Evolutionary conservation across 1,284 basidiomycete species (phyloP), one percentile per base, ranked within the genome.

Genomic region (Melampsora occidentalis): DNA sequence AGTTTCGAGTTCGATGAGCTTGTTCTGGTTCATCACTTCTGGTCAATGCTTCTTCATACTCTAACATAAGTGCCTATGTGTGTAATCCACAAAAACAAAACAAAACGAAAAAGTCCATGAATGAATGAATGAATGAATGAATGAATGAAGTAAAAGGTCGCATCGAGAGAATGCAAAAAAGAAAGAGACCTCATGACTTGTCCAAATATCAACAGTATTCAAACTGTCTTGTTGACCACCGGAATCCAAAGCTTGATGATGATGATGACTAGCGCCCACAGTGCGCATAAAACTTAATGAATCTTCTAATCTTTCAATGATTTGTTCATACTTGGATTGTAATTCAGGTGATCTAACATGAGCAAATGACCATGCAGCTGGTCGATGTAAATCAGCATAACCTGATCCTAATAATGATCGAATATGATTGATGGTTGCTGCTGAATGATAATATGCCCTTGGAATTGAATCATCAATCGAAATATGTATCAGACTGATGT

Each of bases 391-490:
- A 53, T 82, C 81, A 0, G 95, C 96, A 80, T 97, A 95, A 31
- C 94, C 94, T 22, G 93, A 96, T 1, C 89, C 88, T 3, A 99
- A 88, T 62, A 97, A 87, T 2, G 90, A 89, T 22, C 96, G 91
- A 78, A 98, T 88, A 84, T 96, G 90, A 85, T 98, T 98, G 68
- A 98, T 86, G 0, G 97, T 98, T 1, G 95, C 88, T 0, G 93
- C 88, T 0, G 94, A 97, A 84, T 98, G 91, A 85, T 97, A 98
- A 86, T 99, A 98, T 3, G 96, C 94, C 79, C 91, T 93, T 78
- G n/a, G 25, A 14, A 39, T 33, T 16, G 16, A 16, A 12, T 22
- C 62, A 39, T 46, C 18, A 39, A 39, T 39, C 67, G 16, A 78
- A 14, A 57, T 68, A 10, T 66, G 35, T 39, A 33, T 28, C 48